phyloP scores from a whole-genome alignment of 331 rosid species.

The Pyracantha coccinea region DNA sequence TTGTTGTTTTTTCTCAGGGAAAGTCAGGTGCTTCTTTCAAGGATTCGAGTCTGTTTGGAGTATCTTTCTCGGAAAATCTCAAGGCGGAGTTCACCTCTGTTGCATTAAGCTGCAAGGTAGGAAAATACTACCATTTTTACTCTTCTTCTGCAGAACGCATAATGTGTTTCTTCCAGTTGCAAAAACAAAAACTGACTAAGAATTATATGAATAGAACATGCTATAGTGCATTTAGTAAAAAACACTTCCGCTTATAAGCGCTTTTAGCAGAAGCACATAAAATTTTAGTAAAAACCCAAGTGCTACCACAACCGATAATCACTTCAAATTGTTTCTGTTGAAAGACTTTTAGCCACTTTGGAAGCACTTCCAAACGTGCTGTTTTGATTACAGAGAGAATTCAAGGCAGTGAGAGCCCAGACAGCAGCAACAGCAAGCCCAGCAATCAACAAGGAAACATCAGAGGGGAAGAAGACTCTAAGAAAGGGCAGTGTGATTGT shows the following conservation, averaged over 20 bases:
- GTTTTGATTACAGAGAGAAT: slow-evolving; percentile 38
- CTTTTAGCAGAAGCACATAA: not conserved
- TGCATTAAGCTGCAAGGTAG: slow-evolving; percentile 74
- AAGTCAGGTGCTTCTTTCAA: slow-evolving; percentile 45
- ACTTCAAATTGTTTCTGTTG: not conserved
- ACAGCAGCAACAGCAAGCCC: slow-evolving; percentile 53
- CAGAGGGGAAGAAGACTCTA: slow-evolving; percentile 86
- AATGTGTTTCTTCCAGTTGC: not conserved
- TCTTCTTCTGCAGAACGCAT: not conserved
- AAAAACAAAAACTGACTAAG: not conserved
- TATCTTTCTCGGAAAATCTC: slow-evolving; percentile 54
- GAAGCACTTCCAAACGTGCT: not conserved
- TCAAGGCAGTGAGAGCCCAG: slow-evolving; percentile 57
- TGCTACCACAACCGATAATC: not conserved
- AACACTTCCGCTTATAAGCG: not conserved
- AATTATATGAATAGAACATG: too few species aligned
- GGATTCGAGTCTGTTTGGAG: slow-evolving; percentile 75
- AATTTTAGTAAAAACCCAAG: too few species aligned
- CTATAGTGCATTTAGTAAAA: too few species aligned
- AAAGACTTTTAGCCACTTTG: not conserved
- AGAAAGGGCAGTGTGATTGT: slow-evolving; percentile 80
- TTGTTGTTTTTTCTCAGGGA: slow-evolving; percentile 37
- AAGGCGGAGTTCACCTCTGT: slow-evolving; percentile 65
- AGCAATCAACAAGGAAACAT: slow-evolving; percentile 36
- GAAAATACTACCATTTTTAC: too few species aligned